phyloP scores from a whole-genome alignment of 495 filamentous ascomycete species.

The Lophiostoma macrostomum region DNA sequence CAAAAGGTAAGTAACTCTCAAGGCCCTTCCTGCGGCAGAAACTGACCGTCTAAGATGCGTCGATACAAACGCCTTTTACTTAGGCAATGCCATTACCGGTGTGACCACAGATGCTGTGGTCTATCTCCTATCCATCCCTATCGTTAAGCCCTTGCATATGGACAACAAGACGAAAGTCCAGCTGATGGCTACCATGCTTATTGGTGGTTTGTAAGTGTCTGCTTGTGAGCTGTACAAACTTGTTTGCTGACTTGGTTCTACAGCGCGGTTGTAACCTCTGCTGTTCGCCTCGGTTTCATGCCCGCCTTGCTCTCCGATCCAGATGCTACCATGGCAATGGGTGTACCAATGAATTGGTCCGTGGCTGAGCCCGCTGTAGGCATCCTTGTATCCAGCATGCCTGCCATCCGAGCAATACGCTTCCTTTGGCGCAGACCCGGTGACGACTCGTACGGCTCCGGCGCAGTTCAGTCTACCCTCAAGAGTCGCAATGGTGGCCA shows the following conservation, averaged over 20 bases:
- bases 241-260: not conserved
- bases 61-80: slow-evolving; percentile 13
- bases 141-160: slow-evolving; percentile 16
- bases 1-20: slow-evolving; percentile 7
- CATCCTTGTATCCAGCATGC: slow-evolving; percentile 19
- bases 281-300: slow-evolving; percentile 11
- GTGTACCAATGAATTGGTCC: slow-evolving; percentile 11
- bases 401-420: slow-evolving; percentile 9
- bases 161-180: slow-evolving; percentile 7
- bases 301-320: not conserved
- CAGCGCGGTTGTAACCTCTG: slow-evolving; percentile 15
- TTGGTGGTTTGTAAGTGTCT: slow-evolving; percentile 12
- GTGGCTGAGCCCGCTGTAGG: slow-evolving; percentile 13
- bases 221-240: not conserved
- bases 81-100: slow-evolving; percentile 11
- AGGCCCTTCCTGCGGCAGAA: not conserved
- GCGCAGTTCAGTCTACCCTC: not conserved
- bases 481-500: slow-evolving; percentile 10
- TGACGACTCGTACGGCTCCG: slow-evolving; percentile 6
- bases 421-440: not conserved
- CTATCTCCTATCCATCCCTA: slow-evolving; percentile 13
- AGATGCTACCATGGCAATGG: slow-evolving; percentile 10
- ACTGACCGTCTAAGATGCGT: slow-evolving; percentile 12
- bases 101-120: slow-evolving; percentile 11
- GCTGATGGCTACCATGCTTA: slow-evolving; percentile 14